Base-by-base conservation (phyloP, 257 asterid genomes). In the Lantana camara region DNA sequence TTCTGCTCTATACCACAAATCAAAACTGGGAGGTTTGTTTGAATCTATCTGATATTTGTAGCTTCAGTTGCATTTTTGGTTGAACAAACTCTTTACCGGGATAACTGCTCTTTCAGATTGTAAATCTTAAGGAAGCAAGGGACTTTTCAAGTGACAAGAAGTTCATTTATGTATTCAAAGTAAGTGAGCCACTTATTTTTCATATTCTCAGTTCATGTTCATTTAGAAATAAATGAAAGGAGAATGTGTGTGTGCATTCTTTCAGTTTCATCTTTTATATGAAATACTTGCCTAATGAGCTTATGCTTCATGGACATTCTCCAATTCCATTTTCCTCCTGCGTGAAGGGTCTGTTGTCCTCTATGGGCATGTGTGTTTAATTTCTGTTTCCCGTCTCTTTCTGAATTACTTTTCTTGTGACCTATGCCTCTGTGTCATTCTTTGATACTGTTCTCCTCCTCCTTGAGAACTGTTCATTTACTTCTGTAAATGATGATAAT, bases 111-210 rank as follows among this genome's bases (percentile, higher is more conserved):
- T 68, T 27, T 44, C 94, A 93, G 99, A 92, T 88, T 60, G 99
- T 90, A 68, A 84, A 90, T 80, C 97, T 94, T 54, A 94, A 94
- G 85, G 96, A 88, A 70, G 96, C 99, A 2, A 87, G 99, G 73
- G 97, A 88, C 64, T 94, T 85, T 77, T 90, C 99, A 63, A 85
- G 66, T 78, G 84, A 85, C 86, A 86, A 88, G 96, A 85, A 90
- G 59, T 88, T 78, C 81, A 94, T 94, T 55, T 94, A 88, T 59
- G 99, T 94, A 5, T 94, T 94, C 85, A 94, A 85, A 83, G 99
- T 90, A 92, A 75, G 49, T 64, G 50, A 54, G 21, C 19, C 56
- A 52, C 70, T 68, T 44, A 42, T 22, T 44, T 13, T 22, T 53
- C 50, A 49, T 62, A 38, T 63, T 66, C 51, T 5, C 17, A 57